Conservation (phyloP, 2,329 filamentous ascomycete genomes). For the Clarireedia sp. region DNA sequence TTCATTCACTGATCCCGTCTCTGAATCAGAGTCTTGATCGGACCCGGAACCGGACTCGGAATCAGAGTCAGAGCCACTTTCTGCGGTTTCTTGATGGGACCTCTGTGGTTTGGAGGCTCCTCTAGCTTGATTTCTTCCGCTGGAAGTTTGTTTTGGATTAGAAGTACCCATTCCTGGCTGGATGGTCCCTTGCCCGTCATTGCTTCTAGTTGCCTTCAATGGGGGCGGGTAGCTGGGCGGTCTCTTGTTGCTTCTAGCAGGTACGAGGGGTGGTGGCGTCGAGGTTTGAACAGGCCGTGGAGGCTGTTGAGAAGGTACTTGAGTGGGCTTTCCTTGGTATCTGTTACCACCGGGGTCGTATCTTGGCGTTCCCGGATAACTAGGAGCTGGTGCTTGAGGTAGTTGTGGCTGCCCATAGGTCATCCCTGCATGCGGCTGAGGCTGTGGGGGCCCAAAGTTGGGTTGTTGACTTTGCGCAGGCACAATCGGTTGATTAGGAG, state of each 20-base stretch:
- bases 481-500: neutral
- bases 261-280: neutral
- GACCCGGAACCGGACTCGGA: neutral
- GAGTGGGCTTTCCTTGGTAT: neutral
- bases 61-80: neutral
- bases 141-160: neutral
- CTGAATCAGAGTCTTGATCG: neutral
- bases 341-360: neutral
- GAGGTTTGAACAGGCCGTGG: neutral
- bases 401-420: neutral
- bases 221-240: neutral
- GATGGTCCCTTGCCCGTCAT: neutral
- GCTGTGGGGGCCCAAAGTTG: neutral
- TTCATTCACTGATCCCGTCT: neutral
- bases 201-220: neutral
- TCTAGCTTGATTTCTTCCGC: neutral
- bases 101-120: neutral
- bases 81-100: neutral
- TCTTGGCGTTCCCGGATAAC: neutral
- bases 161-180: neutral
- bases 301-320: neutral
- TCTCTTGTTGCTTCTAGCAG: neutral
- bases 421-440: neutral
- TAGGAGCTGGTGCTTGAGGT: neutral
- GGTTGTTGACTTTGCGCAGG: neutral